Base-by-base conservation (phyloP, 2,329 filamentous ascomycete genomes). In the Pseudogymnoascus sp. region DNA sequence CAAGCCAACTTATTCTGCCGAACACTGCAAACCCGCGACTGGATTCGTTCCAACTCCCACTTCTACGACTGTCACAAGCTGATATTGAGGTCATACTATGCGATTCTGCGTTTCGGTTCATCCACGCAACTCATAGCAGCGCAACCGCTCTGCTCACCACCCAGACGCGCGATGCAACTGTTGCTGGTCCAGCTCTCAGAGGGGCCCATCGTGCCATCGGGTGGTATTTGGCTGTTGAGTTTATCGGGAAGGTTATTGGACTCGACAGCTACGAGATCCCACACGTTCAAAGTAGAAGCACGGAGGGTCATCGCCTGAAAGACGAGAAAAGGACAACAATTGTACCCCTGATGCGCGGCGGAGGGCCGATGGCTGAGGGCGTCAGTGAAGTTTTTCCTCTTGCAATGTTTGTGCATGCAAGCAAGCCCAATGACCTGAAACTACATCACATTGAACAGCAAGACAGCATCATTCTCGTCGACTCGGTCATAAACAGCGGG, bases 311-410 rank as follows among this genome's bases (percentile, higher is more conserved):
- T 66, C 76, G 72, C 6, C 72, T 87, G 1, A 61, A 43, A 0
- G 25, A 78, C 60, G 83, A 87, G 67, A 6, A 71, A 1, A 60
- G 72, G 7, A 86, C 81, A 0, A 62, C 75, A 1, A 85, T 88
- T 54, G 72, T 86, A 0, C 75, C 83, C 0, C 64, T 87, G n/a
- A 87, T 87, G 83, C 80, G 83, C 7, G 83, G 80, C 1, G 84
- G 84, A 7, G 83, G 86, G 64, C 76, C 83, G 0, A 83, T 88
- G 80, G 85, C 85, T 0, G 69, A 79, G 1, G 84, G 84, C 0
- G 74, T 88, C 50, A 81, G 70, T 64, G 75, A 83, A 0, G 79
- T 73, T 0, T 78, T 87, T 4, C 79, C 79, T 0, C 62, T 61
- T 0, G 81, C 83, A 3, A 76, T 73, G 67, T 83, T 85, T 59